Conservation (phyloP, 176 grass and related monocot genomes). For the Aegilops sharonensis region DNA sequence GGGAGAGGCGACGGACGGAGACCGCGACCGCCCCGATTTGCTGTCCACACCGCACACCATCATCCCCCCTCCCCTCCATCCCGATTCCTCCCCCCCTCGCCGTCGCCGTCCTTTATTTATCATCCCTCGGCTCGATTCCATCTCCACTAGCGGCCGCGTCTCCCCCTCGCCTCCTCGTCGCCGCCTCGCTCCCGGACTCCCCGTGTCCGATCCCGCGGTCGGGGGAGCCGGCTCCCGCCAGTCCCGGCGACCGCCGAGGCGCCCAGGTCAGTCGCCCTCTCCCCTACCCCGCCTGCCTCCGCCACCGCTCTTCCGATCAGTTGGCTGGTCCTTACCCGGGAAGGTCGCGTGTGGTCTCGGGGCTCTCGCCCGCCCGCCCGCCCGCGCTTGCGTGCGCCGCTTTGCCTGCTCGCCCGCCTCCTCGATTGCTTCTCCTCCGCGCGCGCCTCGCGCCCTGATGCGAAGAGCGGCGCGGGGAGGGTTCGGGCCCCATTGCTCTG, state of each 20-base stretch:
- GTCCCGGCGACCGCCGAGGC: neutral
- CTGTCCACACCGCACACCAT: neutral
- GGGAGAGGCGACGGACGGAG: neutral
- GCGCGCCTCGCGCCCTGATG: no score
- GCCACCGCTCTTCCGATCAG: neutral
- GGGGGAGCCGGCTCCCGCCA: no score
- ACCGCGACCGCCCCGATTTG: conserved; percentile 1
- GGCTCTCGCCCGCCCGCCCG: neutral
- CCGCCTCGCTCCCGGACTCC: neutral
- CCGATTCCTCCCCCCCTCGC: neutral
- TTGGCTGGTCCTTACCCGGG: no score
- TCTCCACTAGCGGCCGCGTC: neutral
- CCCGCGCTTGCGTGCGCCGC: neutral
- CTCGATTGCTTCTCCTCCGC: no score
- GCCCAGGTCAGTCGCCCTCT: neutral
- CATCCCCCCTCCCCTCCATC: neutral
- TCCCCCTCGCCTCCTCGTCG: neutral
- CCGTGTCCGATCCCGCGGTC: no score
- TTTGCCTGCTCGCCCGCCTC: neutral
- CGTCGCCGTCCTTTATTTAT: neutral
- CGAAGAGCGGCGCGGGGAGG: no score
- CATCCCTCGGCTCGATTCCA: neutral
- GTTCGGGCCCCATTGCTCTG: neutral
- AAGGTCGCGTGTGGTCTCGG: neutral
- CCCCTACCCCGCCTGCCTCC: no score